Evolutionary conservation across 331 rosid species (phyloP), one percentile per base, ranked within the genome.

Genomic region (Dryas integrifolia): DNA sequence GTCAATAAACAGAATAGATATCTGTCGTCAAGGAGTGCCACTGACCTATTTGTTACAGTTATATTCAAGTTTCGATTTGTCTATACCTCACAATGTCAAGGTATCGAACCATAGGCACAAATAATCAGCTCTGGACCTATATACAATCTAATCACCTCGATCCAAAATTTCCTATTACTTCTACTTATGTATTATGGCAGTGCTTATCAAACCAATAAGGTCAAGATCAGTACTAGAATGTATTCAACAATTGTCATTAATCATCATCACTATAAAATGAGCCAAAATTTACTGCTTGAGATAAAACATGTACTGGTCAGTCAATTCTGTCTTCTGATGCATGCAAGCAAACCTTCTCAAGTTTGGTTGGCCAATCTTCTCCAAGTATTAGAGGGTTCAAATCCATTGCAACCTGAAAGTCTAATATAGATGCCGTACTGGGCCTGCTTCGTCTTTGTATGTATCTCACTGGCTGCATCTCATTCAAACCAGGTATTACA

Each of bases 301-400:
- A 64, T 59, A 55, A 76, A 79, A 67, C 73, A 68, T 39, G 69
- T 47, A 63, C 77, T 26, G 70, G 53, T 70, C 69, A 51, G 76
- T 45, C 72, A 76, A 52, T 30, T 77, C 78, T 78, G 63, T 78
- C 77, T 71, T 79, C 84, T 56, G 63, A 84, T 15, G 79, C 82
- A 43, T 73, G 78, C 69, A 81, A 70, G 65, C 80, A 78, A 60
- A 82, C 18, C 84, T 76, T 88, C 81, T 91, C 97, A 45, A 83
- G 76, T 59, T 76, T 76, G 16, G 65, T 64, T 4, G 95, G 65
- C 90, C 95, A 88, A 65, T 88, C 86, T 88, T 72, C 77, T 53
- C 92, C 92, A 39, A 88, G 87, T 74, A 85, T 5, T 41, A 12
- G 55, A 76, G 92, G 92, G 76, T 84, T 87, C 85, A 85, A 30